A percentile compares a stretch with the other conserved stretches of the same genome.
Conservation (phyloP, 202 grass and related monocot species). For the Brachypodium distachyon region DNA sequence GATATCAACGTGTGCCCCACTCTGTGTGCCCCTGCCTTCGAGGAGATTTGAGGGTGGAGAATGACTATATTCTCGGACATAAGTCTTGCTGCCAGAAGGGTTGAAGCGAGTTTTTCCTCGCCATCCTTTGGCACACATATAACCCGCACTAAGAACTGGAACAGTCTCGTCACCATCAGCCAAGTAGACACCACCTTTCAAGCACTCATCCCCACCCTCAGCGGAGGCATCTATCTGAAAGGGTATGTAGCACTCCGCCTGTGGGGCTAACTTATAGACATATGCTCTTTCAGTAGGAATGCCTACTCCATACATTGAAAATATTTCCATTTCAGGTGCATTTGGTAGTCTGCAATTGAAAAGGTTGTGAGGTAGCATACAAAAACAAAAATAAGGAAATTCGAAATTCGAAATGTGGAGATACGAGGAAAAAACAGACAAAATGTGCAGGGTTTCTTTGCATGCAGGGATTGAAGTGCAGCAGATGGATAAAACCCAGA, state of each 20-base stretch:
- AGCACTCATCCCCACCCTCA: conserved; percentile 60
- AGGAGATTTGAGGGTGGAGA: conserved; percentile 79
- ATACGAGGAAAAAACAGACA: not conserved
- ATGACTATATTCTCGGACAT: conserved; percentile 72
- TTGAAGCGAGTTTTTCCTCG: conserved; percentile 92
- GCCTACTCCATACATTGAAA: conserved; percentile 96
- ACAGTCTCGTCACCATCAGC: conserved; percentile 89
- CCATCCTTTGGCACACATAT: conserved; percentile 93
- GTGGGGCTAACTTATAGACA: conserved; percentile 69
- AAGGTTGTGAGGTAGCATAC: not conserved
- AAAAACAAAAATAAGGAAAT: not conserved
- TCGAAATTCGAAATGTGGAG: not conserved
- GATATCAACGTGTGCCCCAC: conserved; percentile 93
- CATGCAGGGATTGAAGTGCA: not conserved
- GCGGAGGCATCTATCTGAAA: conserved; percentile 85
- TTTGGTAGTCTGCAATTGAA: conserved; percentile 64
- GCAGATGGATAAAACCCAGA: not conserved
- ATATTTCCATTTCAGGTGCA: conserved; percentile 96
- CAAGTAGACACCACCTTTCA: conserved; percentile 83
- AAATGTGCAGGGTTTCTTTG: not conserved
- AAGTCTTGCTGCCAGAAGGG: conserved; percentile 77
- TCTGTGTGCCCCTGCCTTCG: conserved; percentile 89
- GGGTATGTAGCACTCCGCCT: conserved; percentile 80
- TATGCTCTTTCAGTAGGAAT: conserved; percentile 97
- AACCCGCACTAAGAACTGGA: conserved; percentile 79